Evolutionary conservation across 2,329 filamentous ascomycete species (phyloP), one percentile per base, ranked within the genome.

Genomic region (Trichoderma afroharzianum): DNA sequence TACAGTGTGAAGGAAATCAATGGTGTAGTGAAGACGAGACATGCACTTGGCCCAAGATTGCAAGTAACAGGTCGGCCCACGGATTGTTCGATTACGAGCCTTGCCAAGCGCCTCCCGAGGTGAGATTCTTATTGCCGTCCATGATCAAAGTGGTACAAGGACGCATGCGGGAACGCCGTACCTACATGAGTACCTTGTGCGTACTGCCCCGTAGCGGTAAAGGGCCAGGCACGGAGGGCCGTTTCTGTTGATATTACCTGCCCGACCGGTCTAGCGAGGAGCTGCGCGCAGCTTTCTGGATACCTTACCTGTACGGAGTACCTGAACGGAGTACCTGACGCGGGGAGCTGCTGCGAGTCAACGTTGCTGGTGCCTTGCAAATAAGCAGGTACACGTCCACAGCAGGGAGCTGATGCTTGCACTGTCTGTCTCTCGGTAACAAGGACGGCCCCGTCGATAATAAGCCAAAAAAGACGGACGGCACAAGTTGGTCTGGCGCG

Each of bases 151-250:
- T 33, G n/a, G 66, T 68, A 61, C 66, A 50, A 33, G 55, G 63
- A 67, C 55, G 57, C 67, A 62, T 69, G 67, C 67, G 67, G 67
- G 67, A 58, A 33, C 43, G 67, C 67, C 67, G 67, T 61, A 59
- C 66, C 66, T 68, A 59, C 55, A 59, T 50, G 30, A 33, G 57
- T 33, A 59, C 26, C 57, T 59, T 62, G 36, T 50, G 28, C 12
- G 39, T 68, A 50, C 66, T 59, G 53, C 55, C 55, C 26, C 33
- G 36, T 61, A 50, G 33, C 33, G 18, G 53, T 18, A 58, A 26
- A 26, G 33, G 33, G 18, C 63, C 50, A 67, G 53, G 55, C 53
- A 68, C 14, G n/a, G 39, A 21, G 26, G 47, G 21, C 39, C 39
- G 67, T 53, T 30, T 69, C 67, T 62, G 28, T 50, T 53, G 57